Percentiles rank a stretch among this genome's conserved stretches.
Evolutionary conservation across 2,329 filamentous ascomycete genomes (phyloP).

Genomic region (Trichoderma lentiforme): DNA sequence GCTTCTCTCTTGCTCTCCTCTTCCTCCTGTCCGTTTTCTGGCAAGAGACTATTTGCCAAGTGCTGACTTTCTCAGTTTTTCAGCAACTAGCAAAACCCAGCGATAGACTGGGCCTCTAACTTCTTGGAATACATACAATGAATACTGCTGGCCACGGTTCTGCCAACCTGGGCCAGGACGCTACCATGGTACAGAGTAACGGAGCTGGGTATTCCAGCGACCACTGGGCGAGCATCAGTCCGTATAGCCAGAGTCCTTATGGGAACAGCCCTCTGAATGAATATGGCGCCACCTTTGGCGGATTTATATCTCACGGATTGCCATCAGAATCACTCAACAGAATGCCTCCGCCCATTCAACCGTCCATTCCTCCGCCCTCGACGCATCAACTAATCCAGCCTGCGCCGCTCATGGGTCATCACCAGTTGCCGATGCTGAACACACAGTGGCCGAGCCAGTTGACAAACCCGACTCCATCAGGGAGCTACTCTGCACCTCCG

Average conservation of each 20-base stretch:
- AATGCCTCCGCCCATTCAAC: conserved; percentile 56
- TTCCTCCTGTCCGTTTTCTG: background rate
- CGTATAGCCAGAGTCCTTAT: conserved; percentile 61
- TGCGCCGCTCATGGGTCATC: conserved; percentile 48
- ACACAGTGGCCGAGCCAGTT: conserved; percentile 80
- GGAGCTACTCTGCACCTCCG: conserved; percentile 57
- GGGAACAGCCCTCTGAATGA: conserved; percentile 57
- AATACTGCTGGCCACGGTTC: conserved; percentile 33
- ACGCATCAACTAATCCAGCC: conserved; percentile 34
- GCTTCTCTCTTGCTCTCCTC: background rate
- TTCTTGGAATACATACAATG: conserved; percentile 29
- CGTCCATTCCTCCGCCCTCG: conserved; percentile 33
- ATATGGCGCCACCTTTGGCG: conserved; percentile 55
- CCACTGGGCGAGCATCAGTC: conserved; percentile 54
- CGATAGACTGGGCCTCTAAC: conserved; percentile 10
- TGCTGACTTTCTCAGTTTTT: conserved; percentile 15
- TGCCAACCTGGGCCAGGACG: conserved; percentile 31
- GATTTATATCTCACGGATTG: conserved; percentile 54
- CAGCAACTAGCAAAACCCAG: conserved; percentile 13
- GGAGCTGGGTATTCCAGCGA: conserved; percentile 40
- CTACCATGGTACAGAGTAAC: conserved; percentile 31
- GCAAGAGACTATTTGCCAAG: conserved; percentile 12
- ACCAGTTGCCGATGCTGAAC: conserved; percentile 65
- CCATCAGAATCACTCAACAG: conserved; percentile 49
- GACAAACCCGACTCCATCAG: conserved; percentile 58